phyloP scores from a whole-genome alignment of 306 rosid species.

The Glycyrrhiza uralensis region DNA sequence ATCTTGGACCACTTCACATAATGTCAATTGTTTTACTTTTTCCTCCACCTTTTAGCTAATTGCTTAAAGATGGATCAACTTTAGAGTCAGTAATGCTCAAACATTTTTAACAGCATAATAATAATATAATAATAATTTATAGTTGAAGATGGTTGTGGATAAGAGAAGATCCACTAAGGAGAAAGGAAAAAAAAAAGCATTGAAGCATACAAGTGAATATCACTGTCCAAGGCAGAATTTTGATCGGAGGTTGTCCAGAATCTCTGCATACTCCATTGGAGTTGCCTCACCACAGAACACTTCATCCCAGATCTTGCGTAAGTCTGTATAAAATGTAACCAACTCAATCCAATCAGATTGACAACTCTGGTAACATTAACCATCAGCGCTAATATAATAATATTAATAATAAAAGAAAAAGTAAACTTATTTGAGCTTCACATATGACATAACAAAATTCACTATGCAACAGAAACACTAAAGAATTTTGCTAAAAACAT shows the following conservation, averaged over 20 bases:
- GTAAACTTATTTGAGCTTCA: neutral
- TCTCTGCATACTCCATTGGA: constrained; percentile 66
- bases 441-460: neutral
- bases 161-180: neutral
- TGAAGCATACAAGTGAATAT: constrained; percentile 7
- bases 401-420: neutral
- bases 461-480: constrained; percentile 10
- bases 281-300: constrained; percentile 68
- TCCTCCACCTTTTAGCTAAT: neutral
- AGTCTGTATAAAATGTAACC: constrained; percentile 45
- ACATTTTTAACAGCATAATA: no score
- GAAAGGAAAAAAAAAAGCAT: no score
- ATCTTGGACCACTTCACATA: neutral
- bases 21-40: neutral
- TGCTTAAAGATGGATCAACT: neutral
- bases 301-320: constrained; percentile 73
- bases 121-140: constrained; percentile 25
- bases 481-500: neutral
- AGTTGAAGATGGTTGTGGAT: neutral
- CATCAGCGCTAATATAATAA: neutral
- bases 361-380: neutral
- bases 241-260: constrained; percentile 62
- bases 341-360: neutral
- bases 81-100: constrained; percentile 1
- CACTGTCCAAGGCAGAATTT: constrained; percentile 50